A percentile compares a stretch with the other conserved stretches of the same genome.
phyloP scores from a whole-genome alignment of 768 basidiomycete genomes.

The Infundibulicybe gibba region DNA sequence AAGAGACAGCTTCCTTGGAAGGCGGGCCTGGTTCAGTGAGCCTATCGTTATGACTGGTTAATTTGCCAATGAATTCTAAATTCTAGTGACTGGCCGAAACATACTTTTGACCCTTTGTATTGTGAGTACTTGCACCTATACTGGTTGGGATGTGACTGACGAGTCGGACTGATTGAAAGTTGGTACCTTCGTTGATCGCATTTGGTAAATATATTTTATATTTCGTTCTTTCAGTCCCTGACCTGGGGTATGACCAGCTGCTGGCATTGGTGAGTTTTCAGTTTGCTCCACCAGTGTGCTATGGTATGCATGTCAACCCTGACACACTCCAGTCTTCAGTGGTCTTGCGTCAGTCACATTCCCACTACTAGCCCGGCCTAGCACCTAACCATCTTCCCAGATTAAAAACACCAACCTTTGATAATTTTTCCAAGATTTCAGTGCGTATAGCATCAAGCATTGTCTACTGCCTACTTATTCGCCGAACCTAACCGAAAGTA shows the following conservation, averaged over 20 bases:
- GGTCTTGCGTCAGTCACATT: constrained; percentile 1
- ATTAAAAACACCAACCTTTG: constrained; percentile 19
- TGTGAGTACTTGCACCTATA: constrained; percentile 7
- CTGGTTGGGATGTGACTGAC: too few species aligned
- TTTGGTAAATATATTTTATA: constrained; percentile 9
- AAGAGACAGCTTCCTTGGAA: constrained; percentile 16
- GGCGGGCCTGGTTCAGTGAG: constrained; percentile 22
- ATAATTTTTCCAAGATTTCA: constrained; percentile 21
- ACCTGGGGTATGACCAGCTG: constrained; percentile 3
- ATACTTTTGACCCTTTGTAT: constrained; percentile 12
- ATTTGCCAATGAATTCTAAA: not conserved
- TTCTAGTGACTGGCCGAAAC: constrained; percentile 14
- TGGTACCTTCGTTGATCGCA: constrained; percentile 9
- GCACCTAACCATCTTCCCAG: too few species aligned
- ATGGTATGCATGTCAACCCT: too few species aligned
- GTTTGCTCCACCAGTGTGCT: not conserved
- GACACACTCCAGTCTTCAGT: not conserved
- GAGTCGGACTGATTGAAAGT: constrained; percentile 5
- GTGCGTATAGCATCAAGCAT: constrained; percentile 10
- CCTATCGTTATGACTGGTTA: not conserved
- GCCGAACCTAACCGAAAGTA: constrained; percentile 12
- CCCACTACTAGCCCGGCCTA: constrained; percentile 18
- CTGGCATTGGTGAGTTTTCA: constrained; percentile 12
- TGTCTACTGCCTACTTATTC: not conserved
- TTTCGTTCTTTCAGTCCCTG: not conserved